Conservation (phyloP, 2,329 filamentous ascomycete genomes). For the Alternaria viburni region DNA sequence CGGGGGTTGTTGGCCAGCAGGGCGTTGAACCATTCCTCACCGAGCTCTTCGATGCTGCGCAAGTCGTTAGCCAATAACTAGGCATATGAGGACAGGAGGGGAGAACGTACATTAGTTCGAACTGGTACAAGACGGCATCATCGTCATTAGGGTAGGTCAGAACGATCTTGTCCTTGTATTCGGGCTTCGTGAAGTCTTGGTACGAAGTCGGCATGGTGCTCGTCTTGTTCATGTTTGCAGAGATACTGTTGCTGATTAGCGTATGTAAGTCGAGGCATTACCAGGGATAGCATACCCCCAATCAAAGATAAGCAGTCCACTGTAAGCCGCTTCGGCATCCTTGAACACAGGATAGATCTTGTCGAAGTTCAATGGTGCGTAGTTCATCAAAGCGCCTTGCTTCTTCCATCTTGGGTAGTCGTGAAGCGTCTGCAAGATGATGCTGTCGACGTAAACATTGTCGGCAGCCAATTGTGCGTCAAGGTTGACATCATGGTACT, state of each 20-base stretch:
- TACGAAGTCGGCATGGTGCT: slow-evolving; percentile 48
- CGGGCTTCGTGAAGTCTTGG: slow-evolving; percentile 54
- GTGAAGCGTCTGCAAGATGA: slow-evolving; percentile 59
- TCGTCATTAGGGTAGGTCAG: slow-evolving; percentile 66
- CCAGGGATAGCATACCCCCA: slow-evolving; percentile 22
- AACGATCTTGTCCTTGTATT: slow-evolving; percentile 51
- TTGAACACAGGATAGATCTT: slow-evolving; percentile 52
- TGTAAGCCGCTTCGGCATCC: slow-evolving; percentile 53
- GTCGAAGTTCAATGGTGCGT: slow-evolving; percentile 57
- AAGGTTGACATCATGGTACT: slow-evolving; percentile 59
- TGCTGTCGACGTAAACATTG: slow-evolving; percentile 51
- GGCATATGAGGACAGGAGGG: background rate
- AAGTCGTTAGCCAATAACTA: background rate
- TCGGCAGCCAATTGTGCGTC: slow-evolving; percentile 54
- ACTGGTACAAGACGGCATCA: slow-evolving; percentile 61
- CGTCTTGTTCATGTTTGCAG: slow-evolving; percentile 46
- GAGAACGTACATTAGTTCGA: slow-evolving; percentile 52
- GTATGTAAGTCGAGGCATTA: background rate
- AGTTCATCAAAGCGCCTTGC: slow-evolving; percentile 56
- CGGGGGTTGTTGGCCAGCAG: slow-evolving; percentile 57
- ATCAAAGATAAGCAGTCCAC: slow-evolving; percentile 48
- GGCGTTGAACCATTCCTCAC: slow-evolving; percentile 56
- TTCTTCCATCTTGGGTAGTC: slow-evolving; percentile 61
- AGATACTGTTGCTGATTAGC: slow-evolving; percentile 31
- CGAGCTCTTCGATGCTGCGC: slow-evolving; percentile 45